Percentiles rank a stretch among this genome's conserved stretches.
Evolutionary conservation across 1,284 basidiomycete genomes (phyloP).

Genomic region (Cryptococcus sp.): DNA sequence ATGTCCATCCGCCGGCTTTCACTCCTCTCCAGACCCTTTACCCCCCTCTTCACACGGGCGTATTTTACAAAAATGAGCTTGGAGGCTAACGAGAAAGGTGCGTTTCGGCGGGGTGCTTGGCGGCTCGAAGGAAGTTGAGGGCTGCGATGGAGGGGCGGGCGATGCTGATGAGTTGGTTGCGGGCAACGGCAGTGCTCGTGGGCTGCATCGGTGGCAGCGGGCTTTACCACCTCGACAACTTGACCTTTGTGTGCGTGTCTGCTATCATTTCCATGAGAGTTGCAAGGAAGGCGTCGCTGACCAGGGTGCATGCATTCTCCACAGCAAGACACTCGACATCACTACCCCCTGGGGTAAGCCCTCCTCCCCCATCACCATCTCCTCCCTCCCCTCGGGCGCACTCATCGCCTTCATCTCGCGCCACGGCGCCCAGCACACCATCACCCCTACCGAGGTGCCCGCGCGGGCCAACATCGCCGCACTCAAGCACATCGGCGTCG

Average conservation of each 20-base stretch:
- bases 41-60: no score
- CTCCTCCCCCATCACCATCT: constrained; percentile 87
- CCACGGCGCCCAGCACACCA: constrained; percentile 74
- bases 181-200: constrained; percentile 59
- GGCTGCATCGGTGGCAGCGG: constrained; percentile 84
- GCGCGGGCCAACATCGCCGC: constrained; percentile 91
- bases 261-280: background rate
- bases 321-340: constrained; percentile 59
- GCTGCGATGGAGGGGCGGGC: background rate
- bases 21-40: no score
- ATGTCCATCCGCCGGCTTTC: no score
- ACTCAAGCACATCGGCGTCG: constrained; percentile 85
- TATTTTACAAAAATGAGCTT: constrained; percentile 6
- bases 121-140: background rate
- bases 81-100: constrained; percentile 16
- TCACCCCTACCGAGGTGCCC: constrained; percentile 72
- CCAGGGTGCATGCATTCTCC: background rate
- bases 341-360: constrained; percentile 86
- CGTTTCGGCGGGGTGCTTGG: background rate
- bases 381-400: constrained; percentile 69
- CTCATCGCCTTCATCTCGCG: constrained; percentile 88
- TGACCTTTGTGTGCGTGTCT: constrained; percentile 67
- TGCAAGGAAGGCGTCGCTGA: background rate
- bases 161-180: background rate
- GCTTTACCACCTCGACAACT: constrained; percentile 83